A percentile compares a stretch with the other conserved stretches of the same genome.
Conservation (phyloP, 176 grass and related monocot species). For the Dendrocalamus sinicus region DNA sequence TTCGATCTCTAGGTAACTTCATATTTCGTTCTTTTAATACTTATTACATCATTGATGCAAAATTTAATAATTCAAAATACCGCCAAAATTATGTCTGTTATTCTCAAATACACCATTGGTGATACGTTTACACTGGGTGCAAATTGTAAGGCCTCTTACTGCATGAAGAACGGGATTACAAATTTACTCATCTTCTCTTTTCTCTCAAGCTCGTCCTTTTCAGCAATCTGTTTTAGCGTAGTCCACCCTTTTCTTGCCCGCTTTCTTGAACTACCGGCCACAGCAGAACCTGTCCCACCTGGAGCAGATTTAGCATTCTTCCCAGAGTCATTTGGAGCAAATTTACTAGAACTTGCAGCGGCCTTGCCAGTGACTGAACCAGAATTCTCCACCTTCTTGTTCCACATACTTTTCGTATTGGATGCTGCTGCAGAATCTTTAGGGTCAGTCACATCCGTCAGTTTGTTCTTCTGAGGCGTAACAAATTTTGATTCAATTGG, state of each 20-base stretch:
- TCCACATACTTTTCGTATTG: constrained; percentile 16
- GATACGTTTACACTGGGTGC: neutral
- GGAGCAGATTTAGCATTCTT: constrained; percentile 27
- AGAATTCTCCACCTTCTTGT: constrained; percentile 39
- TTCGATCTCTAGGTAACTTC: too few relatives aligned
- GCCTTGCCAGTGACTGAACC: constrained; percentile 41
- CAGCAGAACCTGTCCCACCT: neutral
- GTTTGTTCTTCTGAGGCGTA: constrained; percentile 46
- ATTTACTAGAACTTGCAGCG: constrained; percentile 12
- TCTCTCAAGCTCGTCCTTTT: constrained; percentile 60
- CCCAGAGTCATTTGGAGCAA: constrained; percentile 3
- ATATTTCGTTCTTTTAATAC: neutral
- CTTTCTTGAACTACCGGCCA: constrained; percentile 61
- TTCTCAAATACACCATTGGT: neutral
- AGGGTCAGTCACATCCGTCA: neutral
- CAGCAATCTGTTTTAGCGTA: constrained; percentile 73
- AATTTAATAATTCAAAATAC: neutral
- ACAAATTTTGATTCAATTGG: constrained; percentile 26
- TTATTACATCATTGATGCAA: neutral
- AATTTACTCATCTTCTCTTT: constrained; percentile 64
- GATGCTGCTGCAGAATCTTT: constrained; percentile 33
- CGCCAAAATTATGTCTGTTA: neutral
- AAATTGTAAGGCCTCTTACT: constrained; percentile 13
- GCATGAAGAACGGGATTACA: constrained; percentile 65
- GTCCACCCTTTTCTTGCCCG: constrained; percentile 76